Evolutionary conservation across 768 basidiomycete species (phyloP).

Genomic region (Cystofilobasidium ferigula): DNA sequence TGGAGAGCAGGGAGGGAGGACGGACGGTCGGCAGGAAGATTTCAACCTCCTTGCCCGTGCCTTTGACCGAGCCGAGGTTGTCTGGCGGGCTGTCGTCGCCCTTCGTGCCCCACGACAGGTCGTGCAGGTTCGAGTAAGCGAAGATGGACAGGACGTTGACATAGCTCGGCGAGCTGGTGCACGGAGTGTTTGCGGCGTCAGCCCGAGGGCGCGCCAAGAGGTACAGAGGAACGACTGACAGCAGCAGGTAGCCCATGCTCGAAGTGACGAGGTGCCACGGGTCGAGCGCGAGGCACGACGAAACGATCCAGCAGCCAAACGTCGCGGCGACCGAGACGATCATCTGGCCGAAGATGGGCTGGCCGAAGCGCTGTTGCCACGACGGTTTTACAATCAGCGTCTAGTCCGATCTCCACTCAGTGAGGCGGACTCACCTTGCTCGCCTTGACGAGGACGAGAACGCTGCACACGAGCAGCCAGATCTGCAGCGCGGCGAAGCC

Average conservation of each 20-base stretch:
- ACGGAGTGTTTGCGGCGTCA: background rate
- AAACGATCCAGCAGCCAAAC: constrained; percentile 67
- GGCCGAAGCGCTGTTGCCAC: constrained; percentile 47
- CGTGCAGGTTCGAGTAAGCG: constrained; percentile 74
- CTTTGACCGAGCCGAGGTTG: constrained; percentile 65
- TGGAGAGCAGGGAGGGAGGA: constrained; percentile 42
- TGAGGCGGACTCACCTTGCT: background rate
- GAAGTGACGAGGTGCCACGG: constrained; percentile 95
- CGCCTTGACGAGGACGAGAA: constrained; percentile 2
- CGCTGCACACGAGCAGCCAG: constrained; percentile 41
- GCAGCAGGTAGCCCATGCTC: constrained; percentile 73
- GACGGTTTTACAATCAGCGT: background rate
- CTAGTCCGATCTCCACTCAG: background rate
- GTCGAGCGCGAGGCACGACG: constrained; percentile 74
- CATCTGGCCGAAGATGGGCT: constrained; percentile 57
- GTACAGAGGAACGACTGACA: constrained; percentile 41
- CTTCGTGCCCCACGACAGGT: constrained; percentile 82
- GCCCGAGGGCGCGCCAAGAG: background rate
- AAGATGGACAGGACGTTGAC: constrained; percentile 42
- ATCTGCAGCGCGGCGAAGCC: constrained; percentile 60
- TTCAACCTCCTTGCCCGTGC: constrained; percentile 71
- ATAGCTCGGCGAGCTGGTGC: constrained; percentile 27
- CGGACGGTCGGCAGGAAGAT: constrained; percentile 52
- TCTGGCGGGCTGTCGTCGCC: constrained; percentile 56
- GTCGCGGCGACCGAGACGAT: constrained; percentile 75